Conservation (phyloP, 2,329 filamentous ascomycete species). For the Tolypocladium endophyticum region DNA sequence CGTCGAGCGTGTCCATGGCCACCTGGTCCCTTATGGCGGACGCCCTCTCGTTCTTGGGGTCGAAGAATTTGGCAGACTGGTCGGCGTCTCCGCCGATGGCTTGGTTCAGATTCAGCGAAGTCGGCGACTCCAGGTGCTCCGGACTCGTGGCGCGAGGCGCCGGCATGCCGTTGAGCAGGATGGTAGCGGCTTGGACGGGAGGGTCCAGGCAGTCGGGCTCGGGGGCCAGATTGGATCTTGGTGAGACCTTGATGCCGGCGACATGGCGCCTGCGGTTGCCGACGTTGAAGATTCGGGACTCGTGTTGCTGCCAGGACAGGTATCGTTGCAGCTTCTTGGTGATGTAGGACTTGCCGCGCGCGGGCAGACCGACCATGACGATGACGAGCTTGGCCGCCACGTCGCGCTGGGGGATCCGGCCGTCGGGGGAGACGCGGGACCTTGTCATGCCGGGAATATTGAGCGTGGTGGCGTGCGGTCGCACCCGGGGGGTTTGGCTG, state of each 20-base stretch:
- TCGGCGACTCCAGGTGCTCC: slow-evolving; percentile 23
- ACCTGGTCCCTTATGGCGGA: slow-evolving; percentile 81
- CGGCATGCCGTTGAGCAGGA: slow-evolving; percentile 44
- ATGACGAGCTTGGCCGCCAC: slow-evolving; percentile 95
- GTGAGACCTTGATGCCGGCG: slow-evolving; percentile 43
- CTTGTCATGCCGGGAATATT: slow-evolving; percentile 95
- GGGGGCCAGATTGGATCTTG: slow-evolving; percentile 19
- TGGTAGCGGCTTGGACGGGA: slow-evolving; percentile 43
- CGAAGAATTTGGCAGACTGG: slow-evolving; percentile 88
- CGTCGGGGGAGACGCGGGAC: slow-evolving; percentile 91
- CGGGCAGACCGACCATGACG: slow-evolving; percentile 94
- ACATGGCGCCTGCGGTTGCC: slow-evolving; percentile 80
- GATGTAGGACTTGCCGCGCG: slow-evolving; percentile 95
- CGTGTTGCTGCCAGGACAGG: slow-evolving; percentile 93
- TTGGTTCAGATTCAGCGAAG: slow-evolving; percentile 24
- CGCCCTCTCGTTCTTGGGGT: slow-evolving; percentile 76
- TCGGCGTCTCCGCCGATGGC: slow-evolving; percentile 44
- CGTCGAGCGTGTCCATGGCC: slow-evolving; percentile 83
- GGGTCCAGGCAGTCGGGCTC: slow-evolving; percentile 29
- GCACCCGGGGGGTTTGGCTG: slow-evolving; percentile 64
- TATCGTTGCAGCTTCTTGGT: slow-evolving; percentile 97
- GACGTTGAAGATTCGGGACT: slow-evolving; percentile 94
- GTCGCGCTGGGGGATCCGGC: slow-evolving; percentile 85
- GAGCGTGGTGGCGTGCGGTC: slow-evolving; percentile 81
- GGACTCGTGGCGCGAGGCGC: slow-evolving; percentile 19